Percentiles rank a stretch among this genome's conserved stretches.
Evolutionary conservation across 306 rosid species (phyloP).

Genomic region (Lathyrus sativus): DNA sequence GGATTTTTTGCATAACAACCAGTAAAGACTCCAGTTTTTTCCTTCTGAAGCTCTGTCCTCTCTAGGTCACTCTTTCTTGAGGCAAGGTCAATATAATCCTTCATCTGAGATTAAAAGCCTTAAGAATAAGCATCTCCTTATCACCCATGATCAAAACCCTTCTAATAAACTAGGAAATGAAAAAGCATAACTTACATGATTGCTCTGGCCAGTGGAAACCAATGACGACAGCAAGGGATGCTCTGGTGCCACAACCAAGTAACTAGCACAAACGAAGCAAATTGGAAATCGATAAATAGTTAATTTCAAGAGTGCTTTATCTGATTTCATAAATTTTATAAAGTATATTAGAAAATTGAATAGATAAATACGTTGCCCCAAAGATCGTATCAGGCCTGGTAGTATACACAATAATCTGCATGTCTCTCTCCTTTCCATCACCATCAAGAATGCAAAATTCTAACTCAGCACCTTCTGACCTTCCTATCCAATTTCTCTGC

Average conservation of each 20-base stretch:
- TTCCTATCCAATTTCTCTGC: slow-evolving; percentile 99
- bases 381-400: slow-evolving; percentile 97
- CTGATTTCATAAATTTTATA: slow-evolving; percentile 31
- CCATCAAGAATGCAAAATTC: slow-evolving; percentile 68
- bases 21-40: slow-evolving; percentile 86
- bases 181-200: slow-evolving; percentile 57
- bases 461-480: slow-evolving; percentile 97
- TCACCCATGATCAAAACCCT: slow-evolving; percentile 41
- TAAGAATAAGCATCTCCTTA: slow-evolving; percentile 46
- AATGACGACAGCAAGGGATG: slow-evolving; percentile 66
- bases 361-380: slow-evolving; percentile 88
- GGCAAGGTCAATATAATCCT: slow-evolving; percentile 77
- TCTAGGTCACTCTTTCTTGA: slow-evolving; percentile 94
- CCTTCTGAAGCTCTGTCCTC: slow-evolving; percentile 98
- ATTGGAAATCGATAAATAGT: slow-evolving; percentile 22
- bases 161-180: slow-evolving; percentile 35
- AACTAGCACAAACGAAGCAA: slow-evolving; percentile 54
- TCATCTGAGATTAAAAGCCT: slow-evolving; percentile 60
- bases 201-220: slow-evolving; percentile 59
- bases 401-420: slow-evolving; percentile 73
- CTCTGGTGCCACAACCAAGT: slow-evolving; percentile 95
- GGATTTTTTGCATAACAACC: slow-evolving; percentile 94
- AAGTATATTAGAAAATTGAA: slow-evolving; percentile 38
- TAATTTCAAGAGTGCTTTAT: slow-evolving; percentile 31
- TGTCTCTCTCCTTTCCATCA: slow-evolving; percentile 70